Evolutionary conservation across 2,329 filamentous ascomycete genomes (phyloP), one percentile per base, ranked within the genome.

Genomic region (Botryotinia narcissicola): DNA sequence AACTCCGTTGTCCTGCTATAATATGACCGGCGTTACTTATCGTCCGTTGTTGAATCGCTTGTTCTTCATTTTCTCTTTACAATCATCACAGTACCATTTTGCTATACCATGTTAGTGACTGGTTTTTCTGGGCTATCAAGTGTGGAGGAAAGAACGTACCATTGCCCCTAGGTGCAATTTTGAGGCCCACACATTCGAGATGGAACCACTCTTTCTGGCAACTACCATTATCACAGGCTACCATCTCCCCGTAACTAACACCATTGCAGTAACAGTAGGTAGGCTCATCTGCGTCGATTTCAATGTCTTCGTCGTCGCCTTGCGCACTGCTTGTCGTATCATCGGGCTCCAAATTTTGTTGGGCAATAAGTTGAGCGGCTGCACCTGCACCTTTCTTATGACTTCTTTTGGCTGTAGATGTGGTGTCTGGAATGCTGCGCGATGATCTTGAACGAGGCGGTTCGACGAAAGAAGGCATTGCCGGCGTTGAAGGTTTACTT

Each of bases 181-280:
- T 92, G 78, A 96, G 83, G 40, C 93, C 93, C 44, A 94, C 93
- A 81, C 93, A 96, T 68, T 91, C 91, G 68, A 96, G 83, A 85
- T 95, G 93, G 84, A 95, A 95, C 93, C 93, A 95, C 82, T 95
- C 92, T 75, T 89, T 87, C 77, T 89, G 87, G 82, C 93, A 95
- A 67, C 89, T 88, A 74, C 91, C 88, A 12, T 89, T 90, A 80
- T 95, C 93, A 80, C 92, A 95, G 3, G 91, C 93, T 61, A 95
- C 92, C 93, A 95, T 95, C 83, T 93, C 92, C 32, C 93, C 92
- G 80, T 94, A 95, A 79, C 92, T 94, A 72, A 94, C 90, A 66
- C 90, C 88, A 78, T 94, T 92, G 81, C 93, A 94, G 82, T 93
- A 93, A 82, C 93, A 94, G 81, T 95, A 95, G 22, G 89, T 86